Base-by-base conservation (phyloP, 352 stramenopile genomes). In the Globisporangium solare region DNA sequence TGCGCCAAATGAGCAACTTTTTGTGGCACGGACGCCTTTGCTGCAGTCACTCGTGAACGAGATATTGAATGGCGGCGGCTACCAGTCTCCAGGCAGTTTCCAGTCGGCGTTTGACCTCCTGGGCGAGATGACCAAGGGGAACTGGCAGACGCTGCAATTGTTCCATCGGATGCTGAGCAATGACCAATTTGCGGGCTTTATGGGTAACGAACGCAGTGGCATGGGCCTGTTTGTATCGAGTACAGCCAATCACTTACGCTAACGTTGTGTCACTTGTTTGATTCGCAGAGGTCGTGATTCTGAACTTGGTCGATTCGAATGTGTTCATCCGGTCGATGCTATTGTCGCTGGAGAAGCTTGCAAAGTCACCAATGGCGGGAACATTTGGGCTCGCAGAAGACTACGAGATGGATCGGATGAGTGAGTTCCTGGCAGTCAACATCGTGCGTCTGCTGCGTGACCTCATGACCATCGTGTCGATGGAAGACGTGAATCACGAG, bases 71-170 rank as follows among this genome's bases (percentile, higher is more conserved):
- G 74, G 86, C 45, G 72, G 77, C 12, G 72, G 71, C 0, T 93
- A 96, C 42, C 87, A 92, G 15, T 92, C 82, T 18, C 85, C 94
- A 47, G 94, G 93, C 11, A 97, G 80, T 63, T 87, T 98, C 53
- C 96, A 99, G 66, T 98, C 93, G 17, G 89, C 89, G 14, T 98
- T 99, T 63, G 96, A 99, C 70, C 63, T 99, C 32, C 71, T 99
- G 1, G 95, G 95, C 18, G 95, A 98, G 56, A 91, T 99, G 65
- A 94, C 89, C 37, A 98, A 98, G 77, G 83, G 93, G 35, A 98
- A 98, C 62, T 70, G 68, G 63, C 66, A 90, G 59, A 92, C 96
- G 7, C 63, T 98, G n/a, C 71, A 87, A 56, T 71, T 97, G 14
- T 86, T 99, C 47, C 85, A 98, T 39, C 71, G 56, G n/a, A 57